These are phyloP conservation scores for Solanum chaucha DNA, from an alignment of 257 asterid genomes.

Conservation along the genomic window DNA sequence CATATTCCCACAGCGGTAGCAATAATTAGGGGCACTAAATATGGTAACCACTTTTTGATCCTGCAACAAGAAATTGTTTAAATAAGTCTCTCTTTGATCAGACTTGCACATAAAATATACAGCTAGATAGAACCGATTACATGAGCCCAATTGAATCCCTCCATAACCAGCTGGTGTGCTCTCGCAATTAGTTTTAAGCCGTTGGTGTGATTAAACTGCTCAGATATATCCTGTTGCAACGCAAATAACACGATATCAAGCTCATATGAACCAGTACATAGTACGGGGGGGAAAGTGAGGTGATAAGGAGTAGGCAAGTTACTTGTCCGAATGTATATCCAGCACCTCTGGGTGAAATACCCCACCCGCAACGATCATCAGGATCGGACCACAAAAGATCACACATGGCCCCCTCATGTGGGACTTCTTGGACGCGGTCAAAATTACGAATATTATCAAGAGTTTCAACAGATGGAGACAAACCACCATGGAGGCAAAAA, in stretches of 20 bases:
- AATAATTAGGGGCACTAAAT: constrained; percentile 80
- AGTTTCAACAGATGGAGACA: constrained; percentile 74
- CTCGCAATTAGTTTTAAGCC: constrained; percentile 72
- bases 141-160: constrained; percentile 84
- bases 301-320: constrained; percentile 3
- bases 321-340: constrained; percentile 89
- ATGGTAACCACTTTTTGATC: constrained; percentile 82
- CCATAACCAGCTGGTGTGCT: constrained; percentile 91
- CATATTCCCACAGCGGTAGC: constrained; percentile 86
- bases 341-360: constrained; percentile 83
- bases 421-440: constrained; percentile 88
- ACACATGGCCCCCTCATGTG: constrained; percentile 85
- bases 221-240: constrained; percentile 66
- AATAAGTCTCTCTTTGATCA: neutral
- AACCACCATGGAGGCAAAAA: constrained; percentile 78
- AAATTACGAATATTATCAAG: constrained; percentile 64
- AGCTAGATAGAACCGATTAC: constrained; percentile 19
- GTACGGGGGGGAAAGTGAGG: neutral
- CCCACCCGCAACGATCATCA: constrained; percentile 89
- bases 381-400: constrained; percentile 89
- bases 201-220: constrained; percentile 70
- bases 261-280: neutral
- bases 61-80: constrained; percentile 28
- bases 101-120: neutral
- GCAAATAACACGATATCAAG: neutral